Percentiles rank a stretch among this genome's conserved stretches.
Conservation (phyloP, 1,139 yeast species). For the Spencermartinsiella ligniputridi region DNA sequence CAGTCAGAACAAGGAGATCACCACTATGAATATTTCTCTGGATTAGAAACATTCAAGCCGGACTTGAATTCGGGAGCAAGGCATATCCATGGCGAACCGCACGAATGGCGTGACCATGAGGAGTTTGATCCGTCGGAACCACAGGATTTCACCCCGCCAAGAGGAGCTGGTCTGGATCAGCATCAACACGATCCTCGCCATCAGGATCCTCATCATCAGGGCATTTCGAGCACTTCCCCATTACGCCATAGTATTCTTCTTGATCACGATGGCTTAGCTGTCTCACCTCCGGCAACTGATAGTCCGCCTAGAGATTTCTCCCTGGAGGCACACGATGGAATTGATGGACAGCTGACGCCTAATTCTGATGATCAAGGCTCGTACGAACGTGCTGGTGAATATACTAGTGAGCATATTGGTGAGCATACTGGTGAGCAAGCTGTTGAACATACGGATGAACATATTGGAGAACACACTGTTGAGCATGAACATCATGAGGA, state of each 20-base stretch:
- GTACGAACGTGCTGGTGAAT: background rate
- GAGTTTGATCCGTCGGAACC: conserved; percentile 65
- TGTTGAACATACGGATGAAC: background rate
- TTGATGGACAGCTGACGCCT: background rate
- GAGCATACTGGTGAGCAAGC: background rate
- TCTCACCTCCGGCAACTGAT: background rate
- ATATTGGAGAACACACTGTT: conserved; percentile 20
- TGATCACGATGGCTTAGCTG: background rate
- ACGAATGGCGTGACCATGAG: conserved; percentile 15
- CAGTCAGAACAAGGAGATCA: conserved; percentile 83
- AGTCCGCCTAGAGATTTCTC: background rate
- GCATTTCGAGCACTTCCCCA: background rate
- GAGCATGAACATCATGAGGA: conserved; percentile 15
- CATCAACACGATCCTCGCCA: no score
- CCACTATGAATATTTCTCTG: conserved; percentile 85
- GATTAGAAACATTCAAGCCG: conserved; percentile 38
- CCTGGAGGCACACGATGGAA: background rate
- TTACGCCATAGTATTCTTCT: background rate
- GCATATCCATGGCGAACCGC: conserved; percentile 1
- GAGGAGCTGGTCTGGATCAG: background rate
- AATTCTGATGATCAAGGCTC: no score
- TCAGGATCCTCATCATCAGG: background rate
- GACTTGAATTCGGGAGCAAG: background rate
- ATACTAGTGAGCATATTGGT: background rate
- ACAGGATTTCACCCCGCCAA: conserved; percentile 48